These are phyloP conservation scores for Podaxis sp. DNA, from an alignment of 768 basidiomycete genomes.

Conservation along the genomic window DNA sequence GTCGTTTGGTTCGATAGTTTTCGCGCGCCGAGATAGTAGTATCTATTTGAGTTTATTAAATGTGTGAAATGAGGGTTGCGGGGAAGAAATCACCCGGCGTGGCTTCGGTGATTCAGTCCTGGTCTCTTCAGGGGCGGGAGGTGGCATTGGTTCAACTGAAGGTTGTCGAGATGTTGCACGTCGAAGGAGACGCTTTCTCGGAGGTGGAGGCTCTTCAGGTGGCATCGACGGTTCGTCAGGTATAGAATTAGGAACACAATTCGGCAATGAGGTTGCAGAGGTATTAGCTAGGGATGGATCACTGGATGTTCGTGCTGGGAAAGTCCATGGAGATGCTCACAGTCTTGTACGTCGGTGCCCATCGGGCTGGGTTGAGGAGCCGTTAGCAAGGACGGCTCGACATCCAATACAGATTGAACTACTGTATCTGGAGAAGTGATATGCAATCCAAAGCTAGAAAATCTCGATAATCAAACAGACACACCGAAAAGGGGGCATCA, in stretches of 20 bases:
- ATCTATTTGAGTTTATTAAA: neutral
- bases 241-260: constrained; percentile 48
- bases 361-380: constrained; percentile 13
- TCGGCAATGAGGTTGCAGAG: constrained; percentile 36
- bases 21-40: constrained; percentile 37
- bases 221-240: constrained; percentile 44
- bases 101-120: constrained; percentile 8
- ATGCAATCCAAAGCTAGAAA: constrained; percentile 32
- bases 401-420: constrained; percentile 42
- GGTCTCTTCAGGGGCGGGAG: neutral
- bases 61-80: neutral
- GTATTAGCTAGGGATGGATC: constrained; percentile 10
- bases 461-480: neutral
- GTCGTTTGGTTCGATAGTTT: constrained; percentile 27
- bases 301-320: neutral
- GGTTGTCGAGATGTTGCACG: constrained; percentile 36
- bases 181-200: constrained; percentile 26
- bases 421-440: constrained; percentile 45
- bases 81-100: constrained; percentile 8
- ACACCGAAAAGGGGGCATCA: constrained; percentile 1
- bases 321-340: neutral
- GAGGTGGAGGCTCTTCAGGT: constrained; percentile 20
- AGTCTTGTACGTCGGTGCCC: constrained; percentile 14
- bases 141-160: constrained; percentile 29
- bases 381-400: constrained; percentile 27